Evolutionary conservation across 164 flowering plant species (phyloP).

Genomic region (Liquidambar formosana): DNA sequence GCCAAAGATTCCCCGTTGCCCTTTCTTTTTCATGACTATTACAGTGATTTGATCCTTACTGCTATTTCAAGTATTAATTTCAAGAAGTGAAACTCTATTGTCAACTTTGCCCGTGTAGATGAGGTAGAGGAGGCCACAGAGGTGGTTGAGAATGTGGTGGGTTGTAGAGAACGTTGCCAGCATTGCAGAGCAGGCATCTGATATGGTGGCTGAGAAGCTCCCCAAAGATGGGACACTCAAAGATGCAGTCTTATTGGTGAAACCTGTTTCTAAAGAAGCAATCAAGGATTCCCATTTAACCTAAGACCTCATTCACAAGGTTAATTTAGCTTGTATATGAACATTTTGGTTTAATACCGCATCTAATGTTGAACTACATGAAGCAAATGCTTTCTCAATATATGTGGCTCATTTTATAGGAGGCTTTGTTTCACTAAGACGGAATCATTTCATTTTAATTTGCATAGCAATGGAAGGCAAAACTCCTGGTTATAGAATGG

Average conservation of each 20-base stretch:
- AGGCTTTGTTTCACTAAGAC: no score
- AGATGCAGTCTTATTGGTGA: constrained; percentile 4
- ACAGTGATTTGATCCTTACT: no score
- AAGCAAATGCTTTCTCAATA: no score
- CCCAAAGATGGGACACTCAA: constrained; percentile 2
- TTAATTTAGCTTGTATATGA: background rate
- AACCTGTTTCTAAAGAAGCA: constrained; percentile 5
- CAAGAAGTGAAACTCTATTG: no score
- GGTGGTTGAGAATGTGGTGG: constrained; percentile 3
- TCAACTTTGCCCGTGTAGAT: background rate
- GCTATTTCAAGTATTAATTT: no score
- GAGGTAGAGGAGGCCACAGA: constrained; percentile 5
- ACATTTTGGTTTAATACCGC: background rate
- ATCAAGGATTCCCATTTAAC: constrained; percentile 8
- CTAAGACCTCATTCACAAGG: constrained; percentile 3
- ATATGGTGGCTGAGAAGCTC: constrained; percentile 2
- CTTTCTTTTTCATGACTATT: no score
- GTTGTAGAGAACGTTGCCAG: constrained; percentile 11
- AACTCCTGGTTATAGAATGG: no score
- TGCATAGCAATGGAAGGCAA: no score
- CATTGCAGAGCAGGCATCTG: background rate
- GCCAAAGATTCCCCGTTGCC: no score
- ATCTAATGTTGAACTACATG: no score
- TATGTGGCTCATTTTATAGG: no score
- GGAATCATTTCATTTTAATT: no score